Evolutionary conservation across 2,329 filamentous ascomycete genomes (phyloP), one percentile per base, ranked within the genome.

Genomic region (Penicillium sp.): DNA sequence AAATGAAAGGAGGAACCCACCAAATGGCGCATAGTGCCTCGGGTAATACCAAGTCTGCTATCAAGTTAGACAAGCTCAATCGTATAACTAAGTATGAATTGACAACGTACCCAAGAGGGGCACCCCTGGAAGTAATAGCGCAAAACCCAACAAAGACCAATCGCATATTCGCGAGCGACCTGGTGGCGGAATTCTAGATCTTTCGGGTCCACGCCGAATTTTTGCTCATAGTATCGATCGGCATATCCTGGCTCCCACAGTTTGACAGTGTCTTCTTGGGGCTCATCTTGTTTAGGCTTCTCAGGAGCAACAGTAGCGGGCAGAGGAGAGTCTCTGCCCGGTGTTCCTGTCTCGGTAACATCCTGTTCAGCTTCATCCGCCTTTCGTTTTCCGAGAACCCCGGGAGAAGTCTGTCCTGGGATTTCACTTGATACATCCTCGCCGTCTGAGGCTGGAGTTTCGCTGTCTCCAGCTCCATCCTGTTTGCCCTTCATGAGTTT

Each of bases 101-200:
- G 16, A 18, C 9, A 35, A 51, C 49, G 29, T 45, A 51, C 49
- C 94, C 95, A 99, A 0, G 92, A 97, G 22, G 94, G 92, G 67
- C 94, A 99, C 26, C 94, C 94, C 74, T 99, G 94, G 74, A 97
- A 96, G 73, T 99, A 99, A 76, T 99, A 99, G 35, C 92, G 81
- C 49, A 99, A 79, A 38, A 99, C 94, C 94, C 95, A 99, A 22
- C 89, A 89, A 10, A 99, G 82, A 35, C 94, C 94, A 78, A 97
- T 92, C 13, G 93, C 92, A 72, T 99, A 99, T n/a, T 90, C 85
- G 52, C 86, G 85, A 35, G 89, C 94, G 55, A 99, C 95, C 69
- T 91, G 85, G 73, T 92, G 89, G 52, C 93, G 89, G 74, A 97
- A 97, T 50, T 86, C 89, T 47, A 89, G 80, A 72, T 99, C 89